Base-by-base conservation (phyloP, 441 rosid genomes). In the Eruca vesicaria region DNA sequence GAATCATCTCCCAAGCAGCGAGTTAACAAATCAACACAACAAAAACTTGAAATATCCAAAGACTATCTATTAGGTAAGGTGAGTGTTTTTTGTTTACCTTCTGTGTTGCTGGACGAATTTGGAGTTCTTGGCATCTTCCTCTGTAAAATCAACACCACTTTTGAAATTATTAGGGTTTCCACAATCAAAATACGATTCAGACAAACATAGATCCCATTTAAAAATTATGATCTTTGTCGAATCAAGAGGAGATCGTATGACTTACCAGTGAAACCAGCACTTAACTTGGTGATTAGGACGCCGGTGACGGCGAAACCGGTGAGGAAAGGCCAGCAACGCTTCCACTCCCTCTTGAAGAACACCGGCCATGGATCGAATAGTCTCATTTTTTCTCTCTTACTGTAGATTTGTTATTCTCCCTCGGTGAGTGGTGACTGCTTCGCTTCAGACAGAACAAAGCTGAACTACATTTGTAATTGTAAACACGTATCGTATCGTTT, bases 281-380 rank as follows among this genome's bases (percentile, higher is more conserved):
- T 78, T 56, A 90, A 66, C 80, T 91, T 89, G 83, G 97, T 88
- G 86, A 96, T 82, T 80, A 90, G 6, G 31, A 83, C 21, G 19
- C 97, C 97, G 66, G 98, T 93, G 1, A 90, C 59, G 62, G 94
- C 97, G 82, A 96, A 96, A 6, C 99, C 97, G 19, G 86, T 92
- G 28, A 96, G 81, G 76, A 93, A 96, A 1, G 99, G 97, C 98
- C 98, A 96, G 66, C 78, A 88, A 14, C 97, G 88, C 59, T 72
- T 91, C 80, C 85, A 93, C 74, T 93, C 98, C 6, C 98, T 83
- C 89, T 77, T 90, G 94, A 93, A 96, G 92, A 96, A 91, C 11
- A 96, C 89, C 0, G 94, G 94, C 98, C 98, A 96, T 33, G 97
- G 97, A 86, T 96, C 98, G 83, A 96, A 96, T 86, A 77, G 77